phyloP scores from a whole-genome alignment of 2,329 filamentous ascomycete species.

The Xylaria sp. region DNA sequence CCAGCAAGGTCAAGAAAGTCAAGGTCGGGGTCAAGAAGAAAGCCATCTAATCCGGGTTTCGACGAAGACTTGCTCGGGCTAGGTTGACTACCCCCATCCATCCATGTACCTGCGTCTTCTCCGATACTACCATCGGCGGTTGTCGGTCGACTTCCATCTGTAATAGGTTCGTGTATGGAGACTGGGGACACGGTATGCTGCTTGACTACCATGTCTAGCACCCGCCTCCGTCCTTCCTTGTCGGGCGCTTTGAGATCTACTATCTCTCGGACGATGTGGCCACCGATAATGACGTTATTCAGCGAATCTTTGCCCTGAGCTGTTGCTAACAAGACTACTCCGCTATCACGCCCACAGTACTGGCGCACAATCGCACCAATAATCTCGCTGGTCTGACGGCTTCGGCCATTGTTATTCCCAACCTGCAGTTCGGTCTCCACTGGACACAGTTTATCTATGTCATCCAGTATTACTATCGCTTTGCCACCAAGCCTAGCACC shows the following conservation, averaged over 20 bases:
- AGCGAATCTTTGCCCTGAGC: slow-evolving; percentile 92
- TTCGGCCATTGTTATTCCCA: slow-evolving; percentile 90
- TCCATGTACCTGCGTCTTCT: slow-evolving; percentile 69
- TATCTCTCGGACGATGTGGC: slow-evolving; percentile 91
- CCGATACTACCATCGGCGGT: slow-evolving; percentile 60
- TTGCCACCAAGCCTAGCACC: slow-evolving; percentile 84
- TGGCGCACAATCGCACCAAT: slow-evolving; percentile 82
- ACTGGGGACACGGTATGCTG: slow-evolving; percentile 53
- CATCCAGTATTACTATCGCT: slow-evolving; percentile 86
- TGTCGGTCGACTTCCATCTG: slow-evolving; percentile 59
- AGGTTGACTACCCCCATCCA: slow-evolving; percentile 70
- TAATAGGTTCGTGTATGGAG: slow-evolving; percentile 43
- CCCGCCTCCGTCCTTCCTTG: slow-evolving; percentile 83
- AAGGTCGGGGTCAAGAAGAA: slow-evolving; percentile 75
- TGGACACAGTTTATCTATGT: slow-evolving; percentile 90
- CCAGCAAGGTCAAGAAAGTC: slow-evolving; percentile 94
- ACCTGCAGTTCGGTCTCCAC: slow-evolving; percentile 94
- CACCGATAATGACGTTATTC: slow-evolving; percentile 87
- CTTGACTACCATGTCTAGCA: slow-evolving; percentile 79
- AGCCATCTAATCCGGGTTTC: slow-evolving; percentile 59
- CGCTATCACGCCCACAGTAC: slow-evolving; percentile 79
- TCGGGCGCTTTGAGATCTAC: slow-evolving; percentile 87
- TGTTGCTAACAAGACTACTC: slow-evolving; percentile 86
- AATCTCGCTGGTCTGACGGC: slow-evolving; percentile 88
- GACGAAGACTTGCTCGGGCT: slow-evolving; percentile 49